Evolutionary conservation across 2,329 filamentous ascomycete genomes (phyloP).

Genomic region (Ascochyta clinopodiicola): DNA sequence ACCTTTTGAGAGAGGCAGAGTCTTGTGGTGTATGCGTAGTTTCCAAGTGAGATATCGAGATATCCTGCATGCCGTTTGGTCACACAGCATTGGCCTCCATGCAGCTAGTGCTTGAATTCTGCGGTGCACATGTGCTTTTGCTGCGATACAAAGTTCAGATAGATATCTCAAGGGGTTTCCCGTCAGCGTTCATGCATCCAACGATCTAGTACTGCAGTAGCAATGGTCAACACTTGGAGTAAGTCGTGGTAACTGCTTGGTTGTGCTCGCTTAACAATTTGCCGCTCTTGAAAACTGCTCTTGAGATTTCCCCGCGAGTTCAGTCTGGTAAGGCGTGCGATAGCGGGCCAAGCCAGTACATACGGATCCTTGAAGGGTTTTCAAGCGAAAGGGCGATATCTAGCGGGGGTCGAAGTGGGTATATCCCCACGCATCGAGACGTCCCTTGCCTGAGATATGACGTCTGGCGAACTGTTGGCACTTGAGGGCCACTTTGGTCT

Average conservation of each 20-base stretch:
- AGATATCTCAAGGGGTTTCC: neutral
- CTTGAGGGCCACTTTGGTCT: neutral
- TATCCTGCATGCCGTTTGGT: neutral
- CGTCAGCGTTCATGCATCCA: neutral
- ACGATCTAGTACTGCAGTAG: neutral
- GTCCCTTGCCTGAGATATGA: constrained; percentile 4
- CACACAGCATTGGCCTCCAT: constrained; percentile 1
- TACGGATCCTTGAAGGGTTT: neutral
- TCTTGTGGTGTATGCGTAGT: neutral
- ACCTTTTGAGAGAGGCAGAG: neutral
- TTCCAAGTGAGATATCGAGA: neutral
- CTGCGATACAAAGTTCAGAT: neutral
- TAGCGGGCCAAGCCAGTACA: constrained; percentile 1
- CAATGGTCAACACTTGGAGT: neutral
- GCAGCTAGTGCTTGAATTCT: neutral
- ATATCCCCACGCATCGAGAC: constrained; percentile 2
- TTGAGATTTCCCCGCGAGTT: constrained; percentile 4
- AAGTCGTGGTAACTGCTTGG: neutral
- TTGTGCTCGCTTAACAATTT: neutral
- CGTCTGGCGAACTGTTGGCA: constrained; percentile 1
- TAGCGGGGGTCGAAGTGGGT: constrained; percentile 6
- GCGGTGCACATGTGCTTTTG: constrained; percentile 7
- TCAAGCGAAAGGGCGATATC: neutral
- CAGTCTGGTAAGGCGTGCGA: constrained; percentile 1
- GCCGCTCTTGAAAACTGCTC: neutral